Conservation (phyloP, 2,329 filamentous ascomycete genomes). For the Verticillium dahliae region DNA sequence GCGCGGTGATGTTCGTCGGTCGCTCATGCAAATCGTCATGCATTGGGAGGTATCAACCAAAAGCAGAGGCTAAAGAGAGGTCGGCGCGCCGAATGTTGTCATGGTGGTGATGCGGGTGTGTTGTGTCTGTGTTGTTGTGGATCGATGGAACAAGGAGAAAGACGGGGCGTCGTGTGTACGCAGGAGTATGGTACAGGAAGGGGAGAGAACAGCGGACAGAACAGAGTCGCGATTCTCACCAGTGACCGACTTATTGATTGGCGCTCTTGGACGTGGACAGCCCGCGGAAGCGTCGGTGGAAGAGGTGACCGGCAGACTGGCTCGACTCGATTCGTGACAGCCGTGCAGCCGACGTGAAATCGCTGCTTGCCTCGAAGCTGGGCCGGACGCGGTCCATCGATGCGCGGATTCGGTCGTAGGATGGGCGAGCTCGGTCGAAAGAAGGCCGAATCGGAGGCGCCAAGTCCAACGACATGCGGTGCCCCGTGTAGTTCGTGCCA, state of each 20-base stretch:
- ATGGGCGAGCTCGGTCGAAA: conserved; percentile 66
- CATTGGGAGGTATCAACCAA: conserved; percentile 28
- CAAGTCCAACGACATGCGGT: conserved; percentile 53
- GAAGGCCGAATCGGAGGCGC: conserved; percentile 40
- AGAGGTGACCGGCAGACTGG: conserved; percentile 30
- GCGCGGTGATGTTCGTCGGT: conserved; percentile 31
- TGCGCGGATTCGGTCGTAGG: conserved; percentile 79
- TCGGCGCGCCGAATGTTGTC: neutral
- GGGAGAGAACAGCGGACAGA: neutral
- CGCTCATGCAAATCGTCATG: conserved; percentile 43
- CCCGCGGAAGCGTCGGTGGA: conserved; percentile 32
- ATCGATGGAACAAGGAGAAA: neutral
- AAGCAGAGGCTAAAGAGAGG: neutral
- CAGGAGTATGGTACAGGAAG: conserved; percentile 6
- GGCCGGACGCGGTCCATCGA: conserved; percentile 82
- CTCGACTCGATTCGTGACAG: conserved; percentile 77
- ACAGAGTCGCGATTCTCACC: neutral
- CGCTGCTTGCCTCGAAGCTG: conserved; percentile 80
- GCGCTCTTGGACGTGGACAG: conserved; percentile 35
- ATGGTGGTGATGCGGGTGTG: neutral
- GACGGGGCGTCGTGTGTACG: neutral
- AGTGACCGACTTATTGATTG: conserved; percentile 21
- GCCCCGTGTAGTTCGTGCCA: conserved; percentile 79
- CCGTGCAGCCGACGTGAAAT: conserved; percentile 86
- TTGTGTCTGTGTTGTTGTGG: neutral